Evolutionary conservation across 768 basidiomycete genomes (phyloP), one percentile per base, ranked within the genome.

Genomic region (Lentinula lateritia): DNA sequence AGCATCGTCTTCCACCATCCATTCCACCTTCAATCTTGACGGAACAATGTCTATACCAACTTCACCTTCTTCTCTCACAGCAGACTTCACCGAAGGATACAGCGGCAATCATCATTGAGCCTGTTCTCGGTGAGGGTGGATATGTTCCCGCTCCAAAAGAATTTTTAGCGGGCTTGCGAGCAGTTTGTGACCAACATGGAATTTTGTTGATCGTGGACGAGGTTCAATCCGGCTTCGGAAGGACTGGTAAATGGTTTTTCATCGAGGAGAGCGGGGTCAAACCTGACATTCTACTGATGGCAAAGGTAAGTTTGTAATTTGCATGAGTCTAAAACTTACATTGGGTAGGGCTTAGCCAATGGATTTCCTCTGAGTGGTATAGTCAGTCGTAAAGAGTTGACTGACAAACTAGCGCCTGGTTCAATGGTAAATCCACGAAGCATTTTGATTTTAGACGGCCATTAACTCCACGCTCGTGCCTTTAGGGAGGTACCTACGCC

Each of bases 281-380:
- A 63, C 95, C 96, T 1, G 96, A 98, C 69, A 88, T 98, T 55
- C 75, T 98, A 76, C 74, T 90, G 59, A 87, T 92, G 64, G 96
- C 96, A 35, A 98, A 98, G 81, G 91, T 85, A 58, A 23, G 70
- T 35, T 57, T 63, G 1, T 13, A 8, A 20, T 12, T n/a, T 8
- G 1, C 32, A 34, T 52, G 38, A 39, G 38, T 52, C 36, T 38
- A 10, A 60, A 15, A 42, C 55, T 16, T 59, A 43, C 23, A 6
- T 18, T 12, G 10, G 15, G 35, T 43, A 88, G 86, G 92, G 92
- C 9, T 74, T 95, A 6, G 92, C 92, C 42, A 93, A 95, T 71
- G 95, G 95, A 3, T 96, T 97, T 83, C 96, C 96, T 2, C 77
- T 98, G 59, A 93, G 92, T 62, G 94, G 86, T 6, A 84, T 98